These are phyloP conservation scores for Amaranthus palmeri DNA, from an alignment of 148 eudicot genomes.

Conservation along the genomic window DNA sequence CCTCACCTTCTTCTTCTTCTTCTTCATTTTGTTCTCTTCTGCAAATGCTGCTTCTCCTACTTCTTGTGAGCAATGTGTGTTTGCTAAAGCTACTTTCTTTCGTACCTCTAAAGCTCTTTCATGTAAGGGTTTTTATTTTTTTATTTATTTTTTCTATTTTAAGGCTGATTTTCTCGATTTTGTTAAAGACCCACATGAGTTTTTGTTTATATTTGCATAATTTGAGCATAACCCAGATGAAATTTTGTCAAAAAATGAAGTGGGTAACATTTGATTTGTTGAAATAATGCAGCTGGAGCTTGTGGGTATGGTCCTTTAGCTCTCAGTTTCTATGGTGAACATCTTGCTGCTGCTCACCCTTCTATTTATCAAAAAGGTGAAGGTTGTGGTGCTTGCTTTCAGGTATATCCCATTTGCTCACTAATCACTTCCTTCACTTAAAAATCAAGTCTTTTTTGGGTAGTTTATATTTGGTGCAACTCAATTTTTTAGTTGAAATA, in stretches of 20 bases:
- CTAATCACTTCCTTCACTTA: no score
- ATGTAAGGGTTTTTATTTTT: slow-evolving; percentile 12
- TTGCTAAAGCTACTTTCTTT: slow-evolving; percentile 29
- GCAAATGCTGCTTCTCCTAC: slow-evolving; percentile 11
- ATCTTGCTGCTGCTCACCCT: slow-evolving; percentile 71
- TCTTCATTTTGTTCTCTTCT: slow-evolving; percentile 16
- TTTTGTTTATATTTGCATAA: neutral
- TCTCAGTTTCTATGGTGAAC: slow-evolving; percentile 42
- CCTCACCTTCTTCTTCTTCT: slow-evolving; percentile 5
- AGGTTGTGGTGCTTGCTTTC: slow-evolving; percentile 92
- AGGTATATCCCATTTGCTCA: slow-evolving; percentile 32
- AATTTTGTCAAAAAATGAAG: slow-evolving; percentile 2
- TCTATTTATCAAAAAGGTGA: slow-evolving; percentile 49
- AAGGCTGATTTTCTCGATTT: neutral
- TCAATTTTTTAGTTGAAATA: no score
- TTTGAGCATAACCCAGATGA: slow-evolving; percentile 1
- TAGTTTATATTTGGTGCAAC: no score
- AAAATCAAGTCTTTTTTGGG: no score
- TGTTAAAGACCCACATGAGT: slow-evolving; percentile 10
- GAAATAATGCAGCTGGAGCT: slow-evolving; percentile 52
- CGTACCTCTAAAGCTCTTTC: slow-evolving; percentile 28
- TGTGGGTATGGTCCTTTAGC: slow-evolving; percentile 87
- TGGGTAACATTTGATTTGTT: slow-evolving; percentile 23
- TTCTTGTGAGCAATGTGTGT: slow-evolving; percentile 23
- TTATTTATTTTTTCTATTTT: neutral